These are phyloP conservation scores for Nannochloropsis gaditana DNA, from an alignment of 108 stramenopile species.

Conservation along the genomic window DNA sequence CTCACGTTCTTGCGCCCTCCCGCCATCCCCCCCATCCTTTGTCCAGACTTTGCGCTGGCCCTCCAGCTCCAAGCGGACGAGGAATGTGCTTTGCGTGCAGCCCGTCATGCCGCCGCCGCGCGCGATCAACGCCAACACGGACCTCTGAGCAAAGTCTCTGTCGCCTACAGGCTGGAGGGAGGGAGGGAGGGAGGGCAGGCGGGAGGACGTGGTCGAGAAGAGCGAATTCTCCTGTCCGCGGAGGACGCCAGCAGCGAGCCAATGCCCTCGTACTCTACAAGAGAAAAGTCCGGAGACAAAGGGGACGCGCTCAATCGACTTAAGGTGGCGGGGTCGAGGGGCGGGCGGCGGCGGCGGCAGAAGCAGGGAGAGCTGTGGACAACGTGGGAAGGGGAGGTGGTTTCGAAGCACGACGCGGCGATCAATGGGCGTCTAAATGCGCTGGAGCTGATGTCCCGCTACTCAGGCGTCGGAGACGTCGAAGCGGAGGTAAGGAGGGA, in stretches of 20 bases:
- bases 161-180: neutral
- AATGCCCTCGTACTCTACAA: neutral
- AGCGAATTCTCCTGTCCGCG: neutral
- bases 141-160: neutral
- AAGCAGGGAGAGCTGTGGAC: constrained; percentile 22
- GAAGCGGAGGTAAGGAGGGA: neutral
- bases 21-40: neutral
- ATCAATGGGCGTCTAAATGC: constrained; percentile 21
- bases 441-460: neutral
- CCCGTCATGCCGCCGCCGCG: neutral
- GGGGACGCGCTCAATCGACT: neutral
- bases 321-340: constrained; percentile 14
- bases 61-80: constrained; percentile 8
- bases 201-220: neutral
- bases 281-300: neutral
- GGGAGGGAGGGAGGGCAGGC: neutral
- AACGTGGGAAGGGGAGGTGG: constrained; percentile 30
- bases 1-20: neutral
- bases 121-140: neutral
- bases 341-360: constrained; percentile 28
- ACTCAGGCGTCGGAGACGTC: neutral
- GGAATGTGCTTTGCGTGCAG: neutral
- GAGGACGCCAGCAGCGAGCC: neutral
- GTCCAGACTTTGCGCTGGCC: neutral
- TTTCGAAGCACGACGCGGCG: constrained; percentile 40